Percentiles rank a stretch among this genome's conserved stretches.
These are phyloP conservation scores for Thraustotheca clavata DNA, from an alignment of 352 stramenopile genomes.

Conservation along the genomic window DNA sequence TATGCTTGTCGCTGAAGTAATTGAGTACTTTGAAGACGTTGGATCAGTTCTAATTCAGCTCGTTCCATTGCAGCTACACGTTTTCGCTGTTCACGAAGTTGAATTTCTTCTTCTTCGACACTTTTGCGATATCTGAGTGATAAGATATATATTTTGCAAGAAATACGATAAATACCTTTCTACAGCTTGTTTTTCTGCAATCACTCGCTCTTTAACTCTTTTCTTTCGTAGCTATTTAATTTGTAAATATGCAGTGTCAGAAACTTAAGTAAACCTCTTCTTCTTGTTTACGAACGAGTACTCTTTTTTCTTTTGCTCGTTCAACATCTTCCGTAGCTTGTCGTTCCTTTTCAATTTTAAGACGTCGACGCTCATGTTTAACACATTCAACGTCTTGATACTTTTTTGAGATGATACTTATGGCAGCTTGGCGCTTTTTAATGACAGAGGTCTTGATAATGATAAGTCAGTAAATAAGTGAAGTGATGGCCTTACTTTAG, in stretches of 20 bases:
- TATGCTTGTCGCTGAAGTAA: slow-evolving; percentile 66
- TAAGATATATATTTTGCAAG: background rate
- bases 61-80: slow-evolving; percentile 60
- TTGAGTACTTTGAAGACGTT: slow-evolving; percentile 59
- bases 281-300: slow-evolving; percentile 46
- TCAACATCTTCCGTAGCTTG: slow-evolving; percentile 45
- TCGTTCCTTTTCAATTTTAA: slow-evolving; percentile 52
- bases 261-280: slow-evolving; percentile 40
- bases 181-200: slow-evolving; percentile 16
- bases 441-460: slow-evolving; percentile 45
- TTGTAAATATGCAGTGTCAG: slow-evolving; percentile 29
- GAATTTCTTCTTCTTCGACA: slow-evolving; percentile 38
- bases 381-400: slow-evolving; percentile 69
- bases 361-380: slow-evolving; percentile 52
- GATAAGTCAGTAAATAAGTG: background rate
- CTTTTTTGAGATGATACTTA: slow-evolving; percentile 65
- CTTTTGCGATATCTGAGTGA: slow-evolving; percentile 16
- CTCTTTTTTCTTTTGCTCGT: slow-evolving; percentile 42
- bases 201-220: slow-evolving; percentile 27
- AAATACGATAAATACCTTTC: background rate
- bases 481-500: slow-evolving; percentile 37
- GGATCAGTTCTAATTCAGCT: slow-evolving; percentile 48
- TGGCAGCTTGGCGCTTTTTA: slow-evolving; percentile 63
- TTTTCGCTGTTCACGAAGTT: slow-evolving; percentile 42
- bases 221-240: slow-evolving; percentile 45